These are phyloP conservation scores for Pichia paraexigua DNA, from an alignment of 805 yeast genomes.

Conservation along the genomic window DNA sequence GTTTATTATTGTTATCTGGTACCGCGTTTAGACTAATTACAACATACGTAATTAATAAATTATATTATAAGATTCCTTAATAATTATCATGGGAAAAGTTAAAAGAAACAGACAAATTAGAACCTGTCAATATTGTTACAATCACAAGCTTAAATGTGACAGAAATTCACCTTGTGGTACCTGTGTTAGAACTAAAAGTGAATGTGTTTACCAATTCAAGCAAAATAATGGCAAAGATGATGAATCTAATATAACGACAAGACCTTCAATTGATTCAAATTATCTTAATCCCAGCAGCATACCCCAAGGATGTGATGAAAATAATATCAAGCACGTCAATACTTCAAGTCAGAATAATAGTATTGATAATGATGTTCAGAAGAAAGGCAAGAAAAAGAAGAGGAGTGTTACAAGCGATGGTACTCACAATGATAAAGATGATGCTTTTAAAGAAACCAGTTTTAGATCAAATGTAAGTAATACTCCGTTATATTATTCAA, in stretches of 20 bases:
- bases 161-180: conserved; percentile 10
- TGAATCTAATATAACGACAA: not conserved
- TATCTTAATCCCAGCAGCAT: not conserved
- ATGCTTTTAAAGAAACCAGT: not conserved
- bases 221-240: not conserved
- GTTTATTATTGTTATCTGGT: not conserved
- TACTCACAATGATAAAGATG: not conserved
- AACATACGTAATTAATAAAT: no score
- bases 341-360: not conserved
- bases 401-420: not conserved
- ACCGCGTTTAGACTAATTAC: not conserved
- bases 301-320: not conserved
- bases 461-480: conserved; percentile 1
- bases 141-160: conserved; percentile 13
- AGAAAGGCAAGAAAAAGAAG: not conserved
- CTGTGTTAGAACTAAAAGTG: conserved; percentile 8
- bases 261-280: not conserved
- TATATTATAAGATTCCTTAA: not conserved
- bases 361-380: not conserved
- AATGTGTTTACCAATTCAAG: conserved; percentile 10
- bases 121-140: conserved; percentile 14
- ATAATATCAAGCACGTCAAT: no score
- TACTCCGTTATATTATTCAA: conserved; percentile 10
- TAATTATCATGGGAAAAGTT: conserved; percentile 6
- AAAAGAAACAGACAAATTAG: conserved; percentile 10